phyloP scores from a whole-genome alignment of 352 stramenopile genomes.

The Thalassiosira exigua region DNA sequence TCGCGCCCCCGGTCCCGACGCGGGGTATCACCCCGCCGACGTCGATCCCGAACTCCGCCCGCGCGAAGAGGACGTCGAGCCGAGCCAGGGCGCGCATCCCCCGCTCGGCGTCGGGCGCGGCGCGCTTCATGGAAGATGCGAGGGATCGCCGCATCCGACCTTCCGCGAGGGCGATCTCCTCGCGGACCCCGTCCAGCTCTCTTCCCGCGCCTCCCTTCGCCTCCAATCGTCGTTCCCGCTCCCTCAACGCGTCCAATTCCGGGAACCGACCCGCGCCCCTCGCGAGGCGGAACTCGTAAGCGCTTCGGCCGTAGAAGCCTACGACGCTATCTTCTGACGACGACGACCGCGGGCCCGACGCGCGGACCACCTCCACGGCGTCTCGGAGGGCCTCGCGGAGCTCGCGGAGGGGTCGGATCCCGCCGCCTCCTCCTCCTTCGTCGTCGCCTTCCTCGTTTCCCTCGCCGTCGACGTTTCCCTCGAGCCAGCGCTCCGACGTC shows the following conservation, averaged over 20 bases:
- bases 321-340: constrained; percentile 14
- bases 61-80: constrained; percentile 83
- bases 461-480: neutral
- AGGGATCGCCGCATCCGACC: constrained; percentile 55
- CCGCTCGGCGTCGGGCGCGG: constrained; percentile 44
- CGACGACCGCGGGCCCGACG: constrained; percentile 27
- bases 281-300: constrained; percentile 48
- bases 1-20: constrained; percentile 60
- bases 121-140: constrained; percentile 50
- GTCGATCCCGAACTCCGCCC: constrained; percentile 68
- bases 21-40: constrained; percentile 75
- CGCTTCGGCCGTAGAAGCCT: constrained; percentile 1
- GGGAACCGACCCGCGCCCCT: constrained; percentile 29
- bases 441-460: neutral
- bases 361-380: constrained; percentile 60
- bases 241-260: constrained; percentile 33
- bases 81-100: constrained; percentile 69
- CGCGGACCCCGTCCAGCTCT: constrained; percentile 38
- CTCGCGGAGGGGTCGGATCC: constrained; percentile 28
- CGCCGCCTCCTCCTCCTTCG: neutral
- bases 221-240: constrained; percentile 41
- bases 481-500: constrained; percentile 12
- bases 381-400: constrained; percentile 50
- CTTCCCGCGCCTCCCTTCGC: constrained; percentile 30
- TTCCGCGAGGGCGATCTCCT: constrained; percentile 62